These are phyloP conservation scores for Mucor racemosus DNA, from an alignment of 371 early-diverging fungal genomes.

Conservation along the genomic window DNA sequence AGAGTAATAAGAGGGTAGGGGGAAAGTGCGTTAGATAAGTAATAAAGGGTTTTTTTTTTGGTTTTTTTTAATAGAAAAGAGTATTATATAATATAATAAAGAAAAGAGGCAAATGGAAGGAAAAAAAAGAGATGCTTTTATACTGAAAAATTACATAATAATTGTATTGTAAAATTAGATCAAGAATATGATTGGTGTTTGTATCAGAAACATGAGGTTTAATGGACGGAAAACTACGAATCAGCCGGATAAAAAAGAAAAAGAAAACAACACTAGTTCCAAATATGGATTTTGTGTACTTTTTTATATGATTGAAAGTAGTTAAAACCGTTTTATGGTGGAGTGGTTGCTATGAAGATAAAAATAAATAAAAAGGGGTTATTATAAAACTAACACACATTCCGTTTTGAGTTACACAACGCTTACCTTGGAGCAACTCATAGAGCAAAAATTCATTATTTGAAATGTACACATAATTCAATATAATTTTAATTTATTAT, in stretches of 20 bases:
- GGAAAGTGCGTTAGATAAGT: constrained; percentile 2
- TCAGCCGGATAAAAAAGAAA: constrained; percentile 5
- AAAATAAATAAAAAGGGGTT: constrained; percentile 1
- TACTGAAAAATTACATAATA: constrained; percentile 1
- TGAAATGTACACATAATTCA: not conserved
- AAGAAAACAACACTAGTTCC: not conserved
- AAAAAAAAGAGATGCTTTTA: constrained; percentile 4
- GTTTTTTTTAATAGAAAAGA: not conserved
- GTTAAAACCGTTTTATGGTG: not conserved
- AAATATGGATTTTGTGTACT: constrained; percentile 2
- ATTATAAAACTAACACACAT: not conserved
- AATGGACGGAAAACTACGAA: not conserved
- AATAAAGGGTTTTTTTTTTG: not conserved
- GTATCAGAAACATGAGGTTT: constrained; percentile 12
- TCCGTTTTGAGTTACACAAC: not conserved
- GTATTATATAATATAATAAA: constrained; percentile 3
- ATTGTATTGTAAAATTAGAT: constrained; percentile 1
- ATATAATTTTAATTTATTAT: constrained; percentile 1
- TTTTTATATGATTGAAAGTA: not conserved
- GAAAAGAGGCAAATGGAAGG: constrained; percentile 7
- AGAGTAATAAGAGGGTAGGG: constrained; percentile 3
- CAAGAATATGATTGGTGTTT: constrained; percentile 8
- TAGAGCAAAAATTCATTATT: no score
- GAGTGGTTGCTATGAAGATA: not conserved
- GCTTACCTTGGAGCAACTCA: no score